Evolutionary conservation across 495 filamentous ascomycete genomes (phyloP).

Genomic region (Parathielavia hyrcaniae): DNA sequence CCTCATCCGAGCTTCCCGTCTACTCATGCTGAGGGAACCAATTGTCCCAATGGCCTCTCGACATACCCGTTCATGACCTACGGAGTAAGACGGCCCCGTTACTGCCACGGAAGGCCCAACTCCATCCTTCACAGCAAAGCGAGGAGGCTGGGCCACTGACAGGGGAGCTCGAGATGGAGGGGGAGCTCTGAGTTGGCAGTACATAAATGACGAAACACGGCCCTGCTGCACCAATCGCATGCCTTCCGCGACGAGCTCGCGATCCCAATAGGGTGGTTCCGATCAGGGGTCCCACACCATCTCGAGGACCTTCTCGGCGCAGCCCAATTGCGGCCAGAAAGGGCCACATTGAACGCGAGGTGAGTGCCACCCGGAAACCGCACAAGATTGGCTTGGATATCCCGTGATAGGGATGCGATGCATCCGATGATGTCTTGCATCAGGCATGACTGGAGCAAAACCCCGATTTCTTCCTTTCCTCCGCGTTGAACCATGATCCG

Average conservation of each 20-base stretch:
- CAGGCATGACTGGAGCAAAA: neutral
- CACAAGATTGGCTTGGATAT: neutral
- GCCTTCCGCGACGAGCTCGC: constrained; percentile 19
- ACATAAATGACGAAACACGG: constrained; percentile 31
- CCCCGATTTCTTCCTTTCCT: constrained; percentile 2
- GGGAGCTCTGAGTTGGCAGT: constrained; percentile 29
- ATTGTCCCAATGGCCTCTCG: no score
- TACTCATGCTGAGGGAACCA: no score
- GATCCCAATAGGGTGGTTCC: constrained; percentile 32
- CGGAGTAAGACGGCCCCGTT: no score
- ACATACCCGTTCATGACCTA: no score
- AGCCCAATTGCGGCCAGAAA: neutral
- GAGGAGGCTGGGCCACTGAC: constrained; percentile 28
- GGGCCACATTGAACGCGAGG: neutral
- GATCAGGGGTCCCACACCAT: constrained; percentile 22
- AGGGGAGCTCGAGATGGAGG: constrained; percentile 12
- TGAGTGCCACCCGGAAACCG: no score
- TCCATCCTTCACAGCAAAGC: constrained; percentile 13
- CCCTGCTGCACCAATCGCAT: constrained; percentile 25
- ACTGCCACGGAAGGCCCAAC: neutral
- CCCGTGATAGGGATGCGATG: constrained; percentile 13
- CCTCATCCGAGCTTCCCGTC: no score
- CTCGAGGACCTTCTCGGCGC: neutral
- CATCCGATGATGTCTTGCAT: neutral
- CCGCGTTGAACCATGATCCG: neutral